Evolutionary conservation across 2,329 filamentous ascomycete genomes (phyloP), one percentile per base, ranked within the genome.

Genomic region (Pyrenophora seminiperda): DNA sequence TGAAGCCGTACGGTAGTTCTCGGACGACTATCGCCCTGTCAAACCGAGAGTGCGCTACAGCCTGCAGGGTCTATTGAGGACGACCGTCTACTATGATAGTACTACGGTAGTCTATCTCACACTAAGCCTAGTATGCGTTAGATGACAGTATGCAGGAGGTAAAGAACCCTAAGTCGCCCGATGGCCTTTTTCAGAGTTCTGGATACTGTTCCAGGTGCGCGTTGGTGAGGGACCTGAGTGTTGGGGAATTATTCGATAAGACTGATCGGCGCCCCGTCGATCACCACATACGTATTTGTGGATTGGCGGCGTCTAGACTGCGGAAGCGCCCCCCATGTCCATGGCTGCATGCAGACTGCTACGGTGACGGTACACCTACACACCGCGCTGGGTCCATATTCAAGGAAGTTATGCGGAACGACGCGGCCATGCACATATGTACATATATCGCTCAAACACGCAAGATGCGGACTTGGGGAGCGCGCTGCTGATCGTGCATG

Each of bases 271-370:
- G 24, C 9, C 13, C 13, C n/a, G n/a, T 33, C 24, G 9, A 18
- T 41, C 11, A 41, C 10, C 10, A 27, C 24, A 10, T 11, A 27
- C 24, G 24, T 10, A 10, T 27, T 27, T 27, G 24, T 27, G 13
- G 24, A 27, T 27, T 10, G n/a, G n/a, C n/a, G n/a, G 24, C 24
- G 24, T 27, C 24, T 27, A 27, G 24, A 27, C 10, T n/a, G n/a
- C n/a, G n/a, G n/a, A n/a, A n/a, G n/a, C n/a, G n/a, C n/a, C n/a
- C n/a, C n/a, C n/a, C n/a, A n/a, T n/a, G n/a, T n/a, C n/a, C n/a
- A n/a, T n/a, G n/a, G n/a, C n/a, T n/a, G 49, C 29, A 24, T 45
- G 57, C 57, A 50, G 57, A 58, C 62, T 50, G 24, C 45, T 27
- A 27, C 10, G 4, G 9, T 10, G 7, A 11, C 24, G 10, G 7